Percentiles rank a stretch among this genome's conserved stretches.
These are phyloP conservation scores for Nannizziopsis arthrosporioides DNA, from an alignment of 2,329 filamentous ascomycete genomes.

Conservation along the genomic window DNA sequence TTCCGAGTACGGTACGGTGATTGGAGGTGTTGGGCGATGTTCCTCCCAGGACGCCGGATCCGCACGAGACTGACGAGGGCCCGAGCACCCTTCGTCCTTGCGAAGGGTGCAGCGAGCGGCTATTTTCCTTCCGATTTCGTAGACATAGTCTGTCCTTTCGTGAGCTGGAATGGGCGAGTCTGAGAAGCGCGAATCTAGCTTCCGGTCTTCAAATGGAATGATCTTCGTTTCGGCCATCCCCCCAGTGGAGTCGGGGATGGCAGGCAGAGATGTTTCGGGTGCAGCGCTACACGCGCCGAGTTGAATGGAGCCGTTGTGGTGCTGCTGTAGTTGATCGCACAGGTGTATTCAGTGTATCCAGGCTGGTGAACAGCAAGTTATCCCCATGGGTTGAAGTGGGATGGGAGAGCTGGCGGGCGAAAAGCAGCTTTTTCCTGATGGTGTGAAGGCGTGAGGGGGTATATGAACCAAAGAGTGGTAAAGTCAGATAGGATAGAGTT, in stretches of 20 bases:
- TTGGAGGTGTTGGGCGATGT: slow-evolving; percentile 15
- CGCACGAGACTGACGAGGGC: not conserved
- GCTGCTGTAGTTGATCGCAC: too few relatives aligned
- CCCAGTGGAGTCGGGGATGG: slow-evolving; percentile 9
- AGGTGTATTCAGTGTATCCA: too few relatives aligned
- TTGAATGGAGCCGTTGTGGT: too few relatives aligned
- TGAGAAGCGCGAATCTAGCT: slow-evolving; percentile 9
- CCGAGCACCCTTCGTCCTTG: not conserved
- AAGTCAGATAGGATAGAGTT: not conserved
- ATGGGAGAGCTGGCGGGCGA: too few relatives aligned
- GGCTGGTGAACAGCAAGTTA: too few relatives aligned
- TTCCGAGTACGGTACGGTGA: slow-evolving; percentile 34
- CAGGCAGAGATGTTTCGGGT: not conserved
- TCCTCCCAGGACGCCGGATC: slow-evolving; percentile 1
- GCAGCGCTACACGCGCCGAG: too few relatives aligned
- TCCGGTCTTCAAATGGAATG: slow-evolving; percentile 9
- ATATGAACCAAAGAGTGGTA: not conserved
- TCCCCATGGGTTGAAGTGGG: too few relatives aligned
- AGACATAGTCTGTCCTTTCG: not conserved
- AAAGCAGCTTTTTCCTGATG: too few relatives aligned
- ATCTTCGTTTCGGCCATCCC: slow-evolving; percentile 14
- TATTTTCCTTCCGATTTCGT: slow-evolving; percentile 6
- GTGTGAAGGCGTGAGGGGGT: not conserved
- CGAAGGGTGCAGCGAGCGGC: not conserved
- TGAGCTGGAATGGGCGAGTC: slow-evolving; percentile 1